Percentiles rank a stretch among this genome's conserved stretches.
Conservation (phyloP, 345 rosid species). For the Populus tremula region DNA sequence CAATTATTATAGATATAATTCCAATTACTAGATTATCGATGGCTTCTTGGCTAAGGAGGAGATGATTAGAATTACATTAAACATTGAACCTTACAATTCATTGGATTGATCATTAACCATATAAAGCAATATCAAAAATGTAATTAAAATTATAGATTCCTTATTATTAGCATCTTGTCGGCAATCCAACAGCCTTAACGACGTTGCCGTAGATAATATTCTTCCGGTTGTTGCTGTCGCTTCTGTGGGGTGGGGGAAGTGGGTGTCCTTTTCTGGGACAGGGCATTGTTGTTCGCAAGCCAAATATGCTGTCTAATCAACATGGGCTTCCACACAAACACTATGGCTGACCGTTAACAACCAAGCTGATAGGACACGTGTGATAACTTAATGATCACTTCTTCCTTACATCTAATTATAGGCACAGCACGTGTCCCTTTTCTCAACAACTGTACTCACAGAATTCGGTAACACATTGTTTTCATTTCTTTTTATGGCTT, state of each 20-base stretch:
- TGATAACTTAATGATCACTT: not conserved
- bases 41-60: no score
- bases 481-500: not conserved
- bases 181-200: not conserved
- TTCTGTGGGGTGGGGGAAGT: not conserved
- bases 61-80: not conserved
- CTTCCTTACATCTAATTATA: slow-evolving; percentile 19
- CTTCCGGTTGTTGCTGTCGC: not conserved
- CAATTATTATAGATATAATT: no score
- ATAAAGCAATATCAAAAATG: not conserved
- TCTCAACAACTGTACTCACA: not conserved
- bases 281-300: not conserved
- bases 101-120: not conserved
- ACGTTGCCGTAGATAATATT: slow-evolving; percentile 2
- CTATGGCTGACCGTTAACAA: slow-evolving; percentile 11
- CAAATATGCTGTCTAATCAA: slow-evolving; percentile 14
- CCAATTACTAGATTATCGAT: no score
- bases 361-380: slow-evolving; percentile 11
- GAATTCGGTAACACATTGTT: slow-evolving; percentile 14
- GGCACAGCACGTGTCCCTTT: slow-evolving; percentile 9
- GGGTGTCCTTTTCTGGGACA: slow-evolving; percentile 2
- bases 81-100: not conserved
- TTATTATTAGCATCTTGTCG: not conserved
- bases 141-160: not conserved
- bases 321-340: slow-evolving; percentile 11